These are phyloP conservation scores for Mortierella sp. DNA, from an alignment of 371 early-diverging fungal species.

Conservation along the genomic window DNA sequence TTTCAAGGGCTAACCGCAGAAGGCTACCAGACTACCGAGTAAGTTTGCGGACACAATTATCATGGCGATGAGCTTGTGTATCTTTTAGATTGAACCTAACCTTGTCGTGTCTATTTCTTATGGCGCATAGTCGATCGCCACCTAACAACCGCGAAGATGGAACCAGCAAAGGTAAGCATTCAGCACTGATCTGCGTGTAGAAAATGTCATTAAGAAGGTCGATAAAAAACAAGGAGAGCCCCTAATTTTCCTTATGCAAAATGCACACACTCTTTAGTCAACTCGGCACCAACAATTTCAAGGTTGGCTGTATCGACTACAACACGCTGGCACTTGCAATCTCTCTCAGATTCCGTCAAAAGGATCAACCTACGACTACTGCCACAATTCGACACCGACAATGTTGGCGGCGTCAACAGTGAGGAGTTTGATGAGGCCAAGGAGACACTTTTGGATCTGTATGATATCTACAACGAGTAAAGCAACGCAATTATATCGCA, in stretches of 20 bases:
- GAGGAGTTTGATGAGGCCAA: conserved; percentile 68
- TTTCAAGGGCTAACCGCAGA: conserved; percentile 44
- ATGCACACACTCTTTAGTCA: conserved; percentile 15
- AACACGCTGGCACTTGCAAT: conserved; percentile 58
- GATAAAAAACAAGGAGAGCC: no score
- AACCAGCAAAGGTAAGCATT: conserved; percentile 46
- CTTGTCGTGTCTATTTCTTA: background rate
- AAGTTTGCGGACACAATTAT: background rate
- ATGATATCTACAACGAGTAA: conserved; percentile 64
- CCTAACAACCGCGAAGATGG: conserved; percentile 44
- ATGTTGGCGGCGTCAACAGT: conserved; percentile 52
- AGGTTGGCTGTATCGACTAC: conserved; percentile 61
- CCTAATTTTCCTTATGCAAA: background rate
- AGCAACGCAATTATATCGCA: background rate
- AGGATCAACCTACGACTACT: conserved; percentile 60
- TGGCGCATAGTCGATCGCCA: conserved; percentile 7
- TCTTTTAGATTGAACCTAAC: background rate
- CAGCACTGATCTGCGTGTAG: no score
- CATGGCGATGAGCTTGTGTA: no score
- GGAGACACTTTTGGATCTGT: conserved; percentile 63
- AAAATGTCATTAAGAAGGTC: background rate
- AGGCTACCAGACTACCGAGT: conserved; percentile 36
- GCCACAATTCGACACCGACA: conserved; percentile 64
- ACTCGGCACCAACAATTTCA: conserved; percentile 60
- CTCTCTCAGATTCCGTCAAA: conserved; percentile 55